These are phyloP conservation scores for Dipodascus geniculatus DNA, from an alignment of 805 yeast genomes.

Conservation along the genomic window DNA sequence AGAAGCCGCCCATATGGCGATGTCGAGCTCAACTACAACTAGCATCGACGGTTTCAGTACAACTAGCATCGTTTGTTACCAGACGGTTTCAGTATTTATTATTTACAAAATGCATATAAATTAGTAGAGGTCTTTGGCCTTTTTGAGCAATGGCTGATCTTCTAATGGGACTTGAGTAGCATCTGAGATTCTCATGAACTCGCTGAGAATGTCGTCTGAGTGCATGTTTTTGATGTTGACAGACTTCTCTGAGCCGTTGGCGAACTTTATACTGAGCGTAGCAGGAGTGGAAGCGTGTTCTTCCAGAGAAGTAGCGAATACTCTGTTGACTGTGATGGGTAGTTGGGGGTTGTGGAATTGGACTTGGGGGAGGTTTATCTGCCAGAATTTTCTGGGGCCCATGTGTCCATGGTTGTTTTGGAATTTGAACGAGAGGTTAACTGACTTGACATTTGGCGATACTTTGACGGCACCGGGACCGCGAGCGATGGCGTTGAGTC, in stretches of 20 bases:
- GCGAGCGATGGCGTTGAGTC: constrained; percentile 18
- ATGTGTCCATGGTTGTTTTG: constrained; percentile 8
- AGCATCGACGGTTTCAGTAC: not conserved
- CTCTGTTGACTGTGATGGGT: constrained; percentile 48
- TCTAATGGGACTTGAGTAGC: constrained; percentile 40
- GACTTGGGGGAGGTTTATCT: constrained; percentile 57
- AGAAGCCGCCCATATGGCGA: not conserved
- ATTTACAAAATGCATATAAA: constrained; percentile 1
- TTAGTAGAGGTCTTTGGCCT: not conserved
- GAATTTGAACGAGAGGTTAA: constrained; percentile 18
- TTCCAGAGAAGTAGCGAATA: constrained; percentile 21
- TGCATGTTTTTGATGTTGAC: constrained; percentile 44
- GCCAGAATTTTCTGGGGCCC: constrained; percentile 55
- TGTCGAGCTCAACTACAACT: not conserved
- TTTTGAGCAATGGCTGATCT: constrained; percentile 21
- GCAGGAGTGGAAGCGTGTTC: constrained; percentile 23
- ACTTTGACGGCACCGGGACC: constrained; percentile 23
- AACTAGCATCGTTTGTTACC: too few species aligned
- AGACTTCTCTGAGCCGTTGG: constrained; percentile 28
- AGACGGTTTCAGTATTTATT: too few species aligned
- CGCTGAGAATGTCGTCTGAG: constrained; percentile 42
- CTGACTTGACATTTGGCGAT: constrained; percentile 14
- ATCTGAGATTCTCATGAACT: constrained; percentile 38
- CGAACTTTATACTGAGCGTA: constrained; percentile 19
- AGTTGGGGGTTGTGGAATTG: constrained; percentile 73